Conservation (phyloP, 176 grass and related monocot genomes). For the Microstegium vimineum region DNA sequence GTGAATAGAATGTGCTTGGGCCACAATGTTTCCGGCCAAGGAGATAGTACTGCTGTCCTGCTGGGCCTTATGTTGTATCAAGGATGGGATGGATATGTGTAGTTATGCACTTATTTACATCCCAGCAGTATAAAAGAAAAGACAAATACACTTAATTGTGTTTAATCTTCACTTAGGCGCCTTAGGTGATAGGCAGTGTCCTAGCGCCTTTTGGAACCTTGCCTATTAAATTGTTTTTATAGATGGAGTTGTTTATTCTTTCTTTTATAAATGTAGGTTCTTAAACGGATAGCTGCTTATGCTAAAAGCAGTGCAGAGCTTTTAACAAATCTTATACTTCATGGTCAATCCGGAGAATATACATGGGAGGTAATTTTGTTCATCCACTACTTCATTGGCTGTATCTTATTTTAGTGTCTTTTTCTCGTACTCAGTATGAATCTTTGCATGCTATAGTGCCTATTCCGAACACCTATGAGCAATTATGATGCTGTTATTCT, state of each 20-base stretch:
- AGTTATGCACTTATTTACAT: neutral
- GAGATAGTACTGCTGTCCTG: neutral
- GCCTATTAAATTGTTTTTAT: neutral
- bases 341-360: slow-evolving; percentile 52
- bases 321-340: slow-evolving; percentile 64
- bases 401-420: neutral
- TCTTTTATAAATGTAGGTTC: slow-evolving; percentile 45
- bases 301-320: slow-evolving; percentile 86
- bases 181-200: neutral
- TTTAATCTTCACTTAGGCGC: neutral
- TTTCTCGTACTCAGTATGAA: neutral
- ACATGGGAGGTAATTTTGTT: slow-evolving; percentile 80
- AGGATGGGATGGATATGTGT: neutral
- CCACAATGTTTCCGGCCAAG: neutral
- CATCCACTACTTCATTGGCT: neutral
- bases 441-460: slow-evolving; percentile 47
- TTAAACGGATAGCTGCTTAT: slow-evolving; percentile 79
- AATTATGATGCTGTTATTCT: slow-evolving; percentile 92
- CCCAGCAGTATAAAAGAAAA: neutral
- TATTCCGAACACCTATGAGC: slow-evolving; percentile 79
- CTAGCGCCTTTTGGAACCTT: neutral
- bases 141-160: neutral
- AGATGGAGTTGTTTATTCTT: slow-evolving; percentile 5
- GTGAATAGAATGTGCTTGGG: neutral
- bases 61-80: neutral